These are phyloP conservation scores for Saprolegnia parasitica DNA, from an alignment of 352 stramenopile genomes.

Conservation along the genomic window DNA sequence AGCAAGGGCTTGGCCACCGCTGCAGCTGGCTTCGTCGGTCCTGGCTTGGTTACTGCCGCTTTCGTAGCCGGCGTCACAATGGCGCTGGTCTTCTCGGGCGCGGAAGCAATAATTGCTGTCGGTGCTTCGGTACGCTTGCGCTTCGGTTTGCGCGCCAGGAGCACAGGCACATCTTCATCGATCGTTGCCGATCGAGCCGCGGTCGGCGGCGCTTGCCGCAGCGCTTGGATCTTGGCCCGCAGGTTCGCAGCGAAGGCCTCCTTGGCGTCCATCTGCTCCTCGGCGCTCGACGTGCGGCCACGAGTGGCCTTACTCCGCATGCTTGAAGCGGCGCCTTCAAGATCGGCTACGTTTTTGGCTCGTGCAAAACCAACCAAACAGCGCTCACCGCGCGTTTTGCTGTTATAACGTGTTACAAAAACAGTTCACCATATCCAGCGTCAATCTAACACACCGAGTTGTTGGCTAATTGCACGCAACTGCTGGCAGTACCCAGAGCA, in stretches of 20 bases:
- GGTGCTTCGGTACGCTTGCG: background rate
- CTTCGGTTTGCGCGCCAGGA: background rate
- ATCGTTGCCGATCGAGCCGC: background rate
- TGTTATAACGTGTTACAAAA: background rate
- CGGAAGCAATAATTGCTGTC: too few species aligned
- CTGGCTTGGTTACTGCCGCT: background rate
- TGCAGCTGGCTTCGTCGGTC: background rate
- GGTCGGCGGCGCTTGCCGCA: background rate
- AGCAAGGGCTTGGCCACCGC: background rate
- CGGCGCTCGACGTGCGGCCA: background rate
- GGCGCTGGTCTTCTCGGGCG: too few species aligned
- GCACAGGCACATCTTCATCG: background rate
- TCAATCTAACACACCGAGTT: too few species aligned
- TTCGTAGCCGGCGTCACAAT: background rate
- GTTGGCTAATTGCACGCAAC: too few species aligned
- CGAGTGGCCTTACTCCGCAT: background rate
- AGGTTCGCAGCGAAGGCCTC: conserved; percentile 9
- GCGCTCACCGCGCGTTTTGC: background rate
- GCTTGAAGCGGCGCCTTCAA: background rate
- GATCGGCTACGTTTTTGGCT: background rate
- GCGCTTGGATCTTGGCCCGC: background rate
- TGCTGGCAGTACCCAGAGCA: too few species aligned
- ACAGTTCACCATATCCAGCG: background rate
- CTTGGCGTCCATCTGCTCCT: conserved; percentile 1
- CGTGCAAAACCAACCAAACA: background rate